These are phyloP conservation scores for Aureobasidium lini DNA, from an alignment of 2,329 filamentous ascomycete genomes.

Conservation along the genomic window DNA sequence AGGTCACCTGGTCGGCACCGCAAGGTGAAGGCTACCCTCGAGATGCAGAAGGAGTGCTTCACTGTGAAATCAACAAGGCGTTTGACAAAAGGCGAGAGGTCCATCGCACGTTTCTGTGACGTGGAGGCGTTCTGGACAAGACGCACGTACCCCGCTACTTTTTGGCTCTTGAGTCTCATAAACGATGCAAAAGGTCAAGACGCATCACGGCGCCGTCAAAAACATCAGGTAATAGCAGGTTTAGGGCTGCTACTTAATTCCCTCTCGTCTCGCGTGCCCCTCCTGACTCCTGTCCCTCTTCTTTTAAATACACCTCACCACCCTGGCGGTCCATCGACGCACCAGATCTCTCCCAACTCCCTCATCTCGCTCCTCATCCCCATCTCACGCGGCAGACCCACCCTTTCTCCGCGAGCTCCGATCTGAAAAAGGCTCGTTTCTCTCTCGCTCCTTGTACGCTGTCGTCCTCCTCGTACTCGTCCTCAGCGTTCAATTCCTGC, in stretches of 20 bases:
- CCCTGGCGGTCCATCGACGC: conserved; percentile 16
- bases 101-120: background rate
- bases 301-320: conserved; percentile 5
- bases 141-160: background rate
- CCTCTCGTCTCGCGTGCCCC: background rate
- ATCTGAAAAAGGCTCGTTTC: conserved; percentile 15
- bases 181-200: background rate
- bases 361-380: conserved; percentile 14
- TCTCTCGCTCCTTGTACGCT: conserved; percentile 18
- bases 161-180: background rate
- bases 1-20: background rate
- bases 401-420: conserved; percentile 25
- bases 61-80: background rate
- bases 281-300: background rate
- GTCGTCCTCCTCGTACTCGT: conserved; percentile 20
- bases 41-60: background rate
- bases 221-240: background rate
- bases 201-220: background rate
- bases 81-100: background rate
- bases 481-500: conserved; percentile 20
- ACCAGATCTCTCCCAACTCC: conserved; percentile 17
- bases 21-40: background rate
- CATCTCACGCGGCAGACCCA: conserved; percentile 14
- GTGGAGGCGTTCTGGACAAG: background rate
- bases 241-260: background rate